phyloP scores from a whole-genome alignment of 805 yeast species.

The Yarrowia yakushimensis region DNA sequence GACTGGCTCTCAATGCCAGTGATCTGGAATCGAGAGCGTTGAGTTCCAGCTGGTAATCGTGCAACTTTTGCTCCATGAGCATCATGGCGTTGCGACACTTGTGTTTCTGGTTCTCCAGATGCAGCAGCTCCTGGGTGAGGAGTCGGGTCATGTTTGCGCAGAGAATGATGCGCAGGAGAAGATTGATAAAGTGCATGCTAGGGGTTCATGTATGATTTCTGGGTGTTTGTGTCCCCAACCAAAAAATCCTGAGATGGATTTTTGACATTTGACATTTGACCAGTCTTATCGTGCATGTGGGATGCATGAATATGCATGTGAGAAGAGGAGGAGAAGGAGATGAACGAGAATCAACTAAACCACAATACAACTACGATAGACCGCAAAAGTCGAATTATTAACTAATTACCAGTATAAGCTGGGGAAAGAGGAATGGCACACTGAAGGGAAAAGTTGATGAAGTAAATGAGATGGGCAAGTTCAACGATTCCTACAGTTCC shows the following conservation, averaged over 20 bases:
- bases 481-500: background rate
- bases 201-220: too few species aligned
- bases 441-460: background rate
- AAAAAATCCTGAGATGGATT: background rate
- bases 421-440: constrained; percentile 3
- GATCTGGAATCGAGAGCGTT: background rate
- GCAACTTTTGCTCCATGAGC: background rate
- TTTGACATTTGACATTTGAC: background rate
- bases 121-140: background rate
- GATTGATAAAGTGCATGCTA: background rate
- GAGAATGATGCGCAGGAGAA: background rate
- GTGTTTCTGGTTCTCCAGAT: constrained; percentile 7
- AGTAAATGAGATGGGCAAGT: background rate
- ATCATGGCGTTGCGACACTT: background rate
- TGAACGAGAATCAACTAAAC: too few species aligned
- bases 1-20: background rate
- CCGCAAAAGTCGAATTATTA: too few species aligned
- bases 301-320: background rate
- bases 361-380: too few species aligned
- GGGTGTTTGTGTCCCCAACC: background rate
- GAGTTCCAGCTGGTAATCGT: background rate
- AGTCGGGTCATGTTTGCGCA: background rate
- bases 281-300: background rate
- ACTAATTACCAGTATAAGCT: background rate
- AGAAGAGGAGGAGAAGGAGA: too few species aligned